phyloP scores from a whole-genome alignment of 1,284 basidiomycete genomes.

The Nidula niveotomentosa region DNA sequence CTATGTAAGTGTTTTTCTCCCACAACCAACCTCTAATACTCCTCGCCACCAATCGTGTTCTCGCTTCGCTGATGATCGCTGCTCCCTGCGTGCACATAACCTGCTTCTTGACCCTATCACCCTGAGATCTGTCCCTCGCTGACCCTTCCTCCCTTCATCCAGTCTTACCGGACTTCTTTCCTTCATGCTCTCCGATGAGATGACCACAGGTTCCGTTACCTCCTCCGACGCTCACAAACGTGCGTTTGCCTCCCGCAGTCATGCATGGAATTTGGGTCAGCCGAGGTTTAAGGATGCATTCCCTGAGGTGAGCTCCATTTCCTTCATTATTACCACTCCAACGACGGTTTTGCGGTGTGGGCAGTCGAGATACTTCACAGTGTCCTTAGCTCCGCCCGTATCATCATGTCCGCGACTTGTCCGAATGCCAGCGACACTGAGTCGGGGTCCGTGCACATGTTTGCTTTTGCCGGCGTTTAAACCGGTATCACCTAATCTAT shows the following conservation, averaged over 20 bases:
- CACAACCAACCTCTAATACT: too few relatives aligned
- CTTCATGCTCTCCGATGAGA: slow-evolving; percentile 96
- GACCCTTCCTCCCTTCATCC: slow-evolving; percentile 7
- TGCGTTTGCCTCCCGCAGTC: slow-evolving; percentile 76
- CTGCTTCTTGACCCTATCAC: too few relatives aligned
- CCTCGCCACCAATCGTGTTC: slow-evolving; percentile 1
- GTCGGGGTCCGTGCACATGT: neutral
- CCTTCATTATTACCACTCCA: neutral
- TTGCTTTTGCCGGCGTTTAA: slow-evolving; percentile 3
- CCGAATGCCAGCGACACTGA: neutral
- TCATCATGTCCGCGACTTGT: neutral
- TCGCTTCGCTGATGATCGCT: neutral
- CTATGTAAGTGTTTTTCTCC: slow-evolving; percentile 61
- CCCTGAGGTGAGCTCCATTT: slow-evolving; percentile 63
- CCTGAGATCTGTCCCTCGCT: neutral
- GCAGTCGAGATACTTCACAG: neutral
- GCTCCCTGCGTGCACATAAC: too few relatives aligned
- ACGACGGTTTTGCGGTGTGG: neutral
- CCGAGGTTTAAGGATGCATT: slow-evolving; percentile 85
- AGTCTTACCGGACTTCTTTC: slow-evolving; percentile 93
- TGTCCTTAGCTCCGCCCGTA: neutral
- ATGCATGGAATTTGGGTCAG: slow-evolving; percentile 82
- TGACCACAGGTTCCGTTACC: slow-evolving; percentile 91
- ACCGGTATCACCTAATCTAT: neutral
- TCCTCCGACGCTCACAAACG: slow-evolving; percentile 82